Conservation (phyloP, 768 basidiomycete species). For the Pleurotus pulmonarius region DNA sequence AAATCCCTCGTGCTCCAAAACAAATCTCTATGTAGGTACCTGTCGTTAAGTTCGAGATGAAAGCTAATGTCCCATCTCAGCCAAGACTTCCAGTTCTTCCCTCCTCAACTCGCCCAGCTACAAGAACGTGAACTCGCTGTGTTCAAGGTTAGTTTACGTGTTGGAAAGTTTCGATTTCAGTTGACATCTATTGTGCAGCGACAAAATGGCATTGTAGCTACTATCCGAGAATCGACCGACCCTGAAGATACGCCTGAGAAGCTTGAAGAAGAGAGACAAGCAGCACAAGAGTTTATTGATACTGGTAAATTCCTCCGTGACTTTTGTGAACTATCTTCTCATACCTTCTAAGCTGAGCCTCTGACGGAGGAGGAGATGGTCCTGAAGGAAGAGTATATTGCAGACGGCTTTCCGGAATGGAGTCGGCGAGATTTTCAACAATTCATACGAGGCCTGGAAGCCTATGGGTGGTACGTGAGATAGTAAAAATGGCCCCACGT, state of each 20-base stretch:
- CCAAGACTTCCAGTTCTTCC: constrained; percentile 97
- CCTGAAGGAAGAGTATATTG: constrained; percentile 74
- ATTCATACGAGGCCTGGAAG: constrained; percentile 62
- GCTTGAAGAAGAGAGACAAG: constrained; percentile 74
- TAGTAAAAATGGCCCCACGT: no score
- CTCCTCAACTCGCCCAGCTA: constrained; percentile 69
- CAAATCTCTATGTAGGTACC: constrained; percentile 68
- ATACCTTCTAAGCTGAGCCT: constrained; percentile 61
- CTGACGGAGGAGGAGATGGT: constrained; percentile 85
- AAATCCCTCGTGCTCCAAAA: constrained; percentile 82
- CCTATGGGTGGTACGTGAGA: constrained; percentile 69
- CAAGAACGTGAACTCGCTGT: constrained; percentile 87
- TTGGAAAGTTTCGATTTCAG: background rate
- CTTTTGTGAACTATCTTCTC: background rate
- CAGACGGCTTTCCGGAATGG: constrained; percentile 87
- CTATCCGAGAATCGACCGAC: constrained; percentile 60
- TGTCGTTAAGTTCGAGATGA: background rate
- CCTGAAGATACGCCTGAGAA: constrained; percentile 80
- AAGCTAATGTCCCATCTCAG: constrained; percentile 31
- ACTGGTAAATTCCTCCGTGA: constrained; percentile 44
- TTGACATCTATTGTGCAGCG: constrained; percentile 32
- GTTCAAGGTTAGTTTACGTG: constrained; percentile 51
- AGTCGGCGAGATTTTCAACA: constrained; percentile 91
- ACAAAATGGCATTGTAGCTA: constrained; percentile 62
- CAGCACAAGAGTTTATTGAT: constrained; percentile 86